phyloP scores from a whole-genome alignment of 345 rosid species.

The Kandelia obovata region DNA sequence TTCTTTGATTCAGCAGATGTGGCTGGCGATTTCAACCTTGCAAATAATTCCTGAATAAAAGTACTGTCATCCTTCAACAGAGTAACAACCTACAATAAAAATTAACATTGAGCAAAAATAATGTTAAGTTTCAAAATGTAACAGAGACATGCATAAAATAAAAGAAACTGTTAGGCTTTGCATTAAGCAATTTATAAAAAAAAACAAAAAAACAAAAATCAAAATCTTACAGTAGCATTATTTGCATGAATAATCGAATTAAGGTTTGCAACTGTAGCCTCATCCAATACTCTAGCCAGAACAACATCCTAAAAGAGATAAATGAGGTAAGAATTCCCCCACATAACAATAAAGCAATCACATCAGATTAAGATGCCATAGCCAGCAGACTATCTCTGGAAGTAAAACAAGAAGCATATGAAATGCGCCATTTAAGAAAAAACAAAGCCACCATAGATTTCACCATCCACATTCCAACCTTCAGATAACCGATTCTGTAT shows the following conservation, averaged over 20 bases:
- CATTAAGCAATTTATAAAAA: background rate
- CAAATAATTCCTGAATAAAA: slow-evolving; percentile 87
- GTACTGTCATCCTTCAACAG: slow-evolving; percentile 75
- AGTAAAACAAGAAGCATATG: background rate
- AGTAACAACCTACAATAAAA: slow-evolving; percentile 62
- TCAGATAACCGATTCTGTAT: slow-evolving; percentile 79
- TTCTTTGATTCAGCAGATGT: slow-evolving; percentile 72
- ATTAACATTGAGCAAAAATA: slow-evolving; percentile 10
- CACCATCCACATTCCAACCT: slow-evolving; percentile 48
- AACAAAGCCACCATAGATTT: slow-evolving; percentile 17
- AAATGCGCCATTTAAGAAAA: background rate
- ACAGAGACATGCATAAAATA: background rate
- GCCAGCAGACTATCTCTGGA: too few relatives aligned
- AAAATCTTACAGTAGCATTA: slow-evolving; percentile 68
- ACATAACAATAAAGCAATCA: background rate
- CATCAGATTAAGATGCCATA: too few relatives aligned
- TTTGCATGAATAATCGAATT: slow-evolving; percentile 66
- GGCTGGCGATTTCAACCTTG: slow-evolving; percentile 58
- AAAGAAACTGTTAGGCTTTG: background rate
- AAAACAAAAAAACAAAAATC: background rate
- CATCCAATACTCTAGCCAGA: slow-evolving; percentile 89
- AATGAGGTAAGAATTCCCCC: slow-evolving; percentile 14
- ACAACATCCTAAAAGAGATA: slow-evolving; percentile 73
- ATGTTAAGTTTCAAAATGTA: background rate
- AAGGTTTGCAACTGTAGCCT: slow-evolving; percentile 60